Base-by-base conservation (phyloP, 805 yeast genomes). In the Ogataea pignaliae region DNA sequence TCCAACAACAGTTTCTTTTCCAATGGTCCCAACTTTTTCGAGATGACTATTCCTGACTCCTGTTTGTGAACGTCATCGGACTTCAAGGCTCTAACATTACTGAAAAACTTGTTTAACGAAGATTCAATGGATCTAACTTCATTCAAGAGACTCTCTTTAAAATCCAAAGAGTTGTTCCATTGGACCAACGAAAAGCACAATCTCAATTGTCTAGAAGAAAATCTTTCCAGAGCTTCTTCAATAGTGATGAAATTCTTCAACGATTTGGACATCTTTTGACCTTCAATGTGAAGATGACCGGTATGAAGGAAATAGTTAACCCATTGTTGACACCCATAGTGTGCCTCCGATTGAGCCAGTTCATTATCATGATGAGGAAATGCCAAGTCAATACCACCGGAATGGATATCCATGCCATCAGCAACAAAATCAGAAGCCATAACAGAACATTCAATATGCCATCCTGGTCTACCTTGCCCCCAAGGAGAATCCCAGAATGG, bases 301-400 rank as follows among this genome's bases (percentile, higher is more conserved):
- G 95, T 88, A 65, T 93, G 99, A 65, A 93, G 66, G 69, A 93
- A 93, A 63, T 93, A 93, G 66, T 93, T 91, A 43, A 93, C 88
- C 99, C 99, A 93, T 68, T 93, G 99, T 40, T 79, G 68, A 65
- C 86, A 83, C 60, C 87, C 89, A 64, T 73, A 91, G 64, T 82
- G 84, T 7, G 98, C 98, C 65, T 93, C 99, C 26, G 90, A 77
- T 71, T 93, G 99, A 1, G 99, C 99, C 51, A 93, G 72, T 69
- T 93, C 99, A 60, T 93, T 93, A 66, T 93, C 99, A 68, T 93
- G 99, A 65, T 93, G 99, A 3, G 99, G 99, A 72, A 93, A 93
- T 16, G 98, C 97, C 59, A 93, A 76, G 69, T 93, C 99, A 43
- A 93, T 81, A 52, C 99, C 99, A 46, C 99, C 99, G 14, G 96